These are phyloP conservation scores for Linum lewisii DNA, from an alignment of 345 rosid genomes.

Conservation along the genomic window DNA sequence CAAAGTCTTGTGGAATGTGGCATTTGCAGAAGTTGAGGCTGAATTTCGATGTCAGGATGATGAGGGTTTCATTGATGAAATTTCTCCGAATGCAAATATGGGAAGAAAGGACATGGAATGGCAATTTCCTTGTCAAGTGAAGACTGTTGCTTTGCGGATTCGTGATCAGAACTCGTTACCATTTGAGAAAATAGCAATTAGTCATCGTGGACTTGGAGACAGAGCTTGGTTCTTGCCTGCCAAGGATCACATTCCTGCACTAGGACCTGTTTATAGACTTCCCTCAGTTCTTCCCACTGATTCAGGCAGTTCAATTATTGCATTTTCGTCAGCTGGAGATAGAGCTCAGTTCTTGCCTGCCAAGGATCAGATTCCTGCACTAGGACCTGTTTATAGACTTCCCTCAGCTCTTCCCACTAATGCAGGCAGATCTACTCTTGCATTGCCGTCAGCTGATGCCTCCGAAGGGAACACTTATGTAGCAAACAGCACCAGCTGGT, in stretches of 20 bases:
- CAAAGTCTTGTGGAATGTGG: slow-evolving; percentile 21
- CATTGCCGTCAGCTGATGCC: slow-evolving; percentile 24
- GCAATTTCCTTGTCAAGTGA: slow-evolving; percentile 4
- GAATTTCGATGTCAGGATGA: slow-evolving; percentile 15
- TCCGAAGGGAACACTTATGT: neutral
- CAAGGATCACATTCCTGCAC: slow-evolving; percentile 10
- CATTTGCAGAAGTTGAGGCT: slow-evolving; percentile 23
- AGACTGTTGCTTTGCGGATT: neutral
- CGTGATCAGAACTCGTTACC: neutral
- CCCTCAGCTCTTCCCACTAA: slow-evolving; percentile 38
- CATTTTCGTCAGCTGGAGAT: slow-evolving; percentile 19
- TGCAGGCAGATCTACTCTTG: slow-evolving; percentile 15
- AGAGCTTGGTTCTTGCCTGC: slow-evolving; percentile 8
- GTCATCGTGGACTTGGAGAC: neutral
- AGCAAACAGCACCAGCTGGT: neutral
- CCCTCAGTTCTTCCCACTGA: slow-evolving; percentile 37
- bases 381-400: slow-evolving; percentile 23
- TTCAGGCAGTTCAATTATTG: too few species aligned
- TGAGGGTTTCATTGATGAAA: slow-evolving; percentile 8
- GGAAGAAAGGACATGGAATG: slow-evolving; percentile 1
- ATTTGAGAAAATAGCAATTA: neutral
- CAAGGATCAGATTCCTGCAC: slow-evolving; percentile 10
- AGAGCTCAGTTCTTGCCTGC: slow-evolving; percentile 8
- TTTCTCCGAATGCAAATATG: neutral
- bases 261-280: slow-evolving; percentile 23